These are phyloP conservation scores for Irpex sp. DNA, from an alignment of 1,284 basidiomycete genomes.

Conservation along the genomic window DNA sequence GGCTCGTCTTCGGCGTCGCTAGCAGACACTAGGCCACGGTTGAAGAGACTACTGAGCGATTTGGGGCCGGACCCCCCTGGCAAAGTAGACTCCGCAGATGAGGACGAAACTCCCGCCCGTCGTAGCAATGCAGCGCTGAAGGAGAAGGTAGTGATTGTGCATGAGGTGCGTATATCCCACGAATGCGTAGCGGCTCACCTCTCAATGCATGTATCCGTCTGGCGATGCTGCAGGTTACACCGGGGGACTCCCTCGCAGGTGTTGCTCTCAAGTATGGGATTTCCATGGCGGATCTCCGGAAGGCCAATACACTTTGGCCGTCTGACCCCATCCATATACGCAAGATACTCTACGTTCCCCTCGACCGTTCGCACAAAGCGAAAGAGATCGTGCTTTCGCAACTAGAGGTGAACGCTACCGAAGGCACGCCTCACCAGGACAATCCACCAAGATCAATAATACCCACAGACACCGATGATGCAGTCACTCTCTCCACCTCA, in stretches of 20 bases:
- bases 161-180: slow-evolving; percentile 38
- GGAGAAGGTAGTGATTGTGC: slow-evolving; percentile 48
- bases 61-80: slow-evolving; percentile 3
- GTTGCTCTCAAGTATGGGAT: slow-evolving; percentile 88
- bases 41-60: slow-evolving; percentile 26
- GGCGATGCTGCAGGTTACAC: slow-evolving; percentile 47
- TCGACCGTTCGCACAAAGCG: slow-evolving; percentile 37
- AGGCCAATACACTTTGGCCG: slow-evolving; percentile 87
- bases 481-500: neutral
- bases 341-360: slow-evolving; percentile 76
- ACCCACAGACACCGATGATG: neutral
- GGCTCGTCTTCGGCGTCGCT: slow-evolving; percentile 16
- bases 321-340: slow-evolving; percentile 88
- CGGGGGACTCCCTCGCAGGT: slow-evolving; percentile 77
- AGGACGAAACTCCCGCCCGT: neutral
- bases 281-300: slow-evolving; percentile 72
- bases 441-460: neutral
- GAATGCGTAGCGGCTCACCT: neutral
- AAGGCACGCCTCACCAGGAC: neutral
- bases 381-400: slow-evolving; percentile 21
- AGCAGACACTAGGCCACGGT: slow-evolving; percentile 28
- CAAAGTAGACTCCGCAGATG: neutral
- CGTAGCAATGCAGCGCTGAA: slow-evolving; percentile 9
- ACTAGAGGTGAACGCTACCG: slow-evolving; percentile 2
- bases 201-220: neutral